Base-by-base conservation (phyloP, 2,329 filamentous ascomycete genomes). In the Phaeophleospora eucalypticola region DNA sequence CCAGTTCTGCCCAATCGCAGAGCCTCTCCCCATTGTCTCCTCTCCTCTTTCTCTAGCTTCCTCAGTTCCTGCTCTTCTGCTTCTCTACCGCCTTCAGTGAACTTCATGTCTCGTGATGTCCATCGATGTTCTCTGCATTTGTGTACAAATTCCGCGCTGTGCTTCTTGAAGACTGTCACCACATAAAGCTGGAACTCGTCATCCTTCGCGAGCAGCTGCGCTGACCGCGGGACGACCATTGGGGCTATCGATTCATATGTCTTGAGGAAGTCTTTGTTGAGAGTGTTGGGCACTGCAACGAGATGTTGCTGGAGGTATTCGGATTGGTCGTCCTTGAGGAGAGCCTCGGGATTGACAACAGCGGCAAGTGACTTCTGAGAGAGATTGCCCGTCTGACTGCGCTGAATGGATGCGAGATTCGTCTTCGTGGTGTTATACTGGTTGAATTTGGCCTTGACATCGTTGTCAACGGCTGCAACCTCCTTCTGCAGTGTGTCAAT, bases 261-360 rank as follows among this genome's bases (percentile, higher is more conserved):
- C 65, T 85, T 85, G 55, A 94, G 73, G 64, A 95, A 98, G 33
- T 97, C 91, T 67, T 94, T 95, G 61, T 86, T 83, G 46, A 80
- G 75, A 57, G 82, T 83, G 39, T 79, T 81, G 2, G 93, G 93
- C 7, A 98, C 87, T 16, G 88, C 93, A 57, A 98, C 78, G 21
- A 98, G 82, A 66, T 96, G 90, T 21, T 93, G 96, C 72, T 96
- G 89, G 59, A 98, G 83, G 71, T 95, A 97, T 71, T 98, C 93
- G 16, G 90, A 96, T 39, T 64, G 57, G 65, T 95, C 84, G 68
- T 86, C 86, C 54, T 96, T 80, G 36, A 95, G 79, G 49, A 90
- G 72, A 45, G 79, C 75, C 21, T 64, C 62, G 7, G 91, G 89
- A 62, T 91, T 80, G 59, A 98, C 85, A 53, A 97, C 82, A 10